Evolutionary conservation across 371 early-diverging fungal genomes (phyloP).

Genomic region (Rhizopus arrhizus): DNA sequence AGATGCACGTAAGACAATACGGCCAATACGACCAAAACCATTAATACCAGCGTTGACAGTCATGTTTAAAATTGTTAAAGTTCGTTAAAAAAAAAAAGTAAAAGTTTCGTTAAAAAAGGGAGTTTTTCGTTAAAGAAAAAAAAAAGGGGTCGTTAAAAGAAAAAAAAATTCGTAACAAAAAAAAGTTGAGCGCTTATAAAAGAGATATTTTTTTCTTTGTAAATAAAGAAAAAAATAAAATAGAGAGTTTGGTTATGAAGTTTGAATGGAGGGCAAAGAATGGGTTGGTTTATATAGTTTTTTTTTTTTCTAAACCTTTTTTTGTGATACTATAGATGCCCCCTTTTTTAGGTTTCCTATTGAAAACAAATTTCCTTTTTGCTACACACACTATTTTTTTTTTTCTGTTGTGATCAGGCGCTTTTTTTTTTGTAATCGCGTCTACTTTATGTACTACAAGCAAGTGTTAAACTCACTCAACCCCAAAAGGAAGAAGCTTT

Average conservation of each 20-base stretch:
- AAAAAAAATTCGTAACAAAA: slow-evolving; percentile 3
- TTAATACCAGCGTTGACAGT: slow-evolving; percentile 87
- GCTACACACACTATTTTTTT: background rate
- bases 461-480: slow-evolving; percentile 3
- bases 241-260: slow-evolving; percentile 2
- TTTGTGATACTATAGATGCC: background rate
- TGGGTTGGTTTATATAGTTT: background rate
- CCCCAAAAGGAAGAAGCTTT: background rate
- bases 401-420: background rate
- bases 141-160: slow-evolving; percentile 3
- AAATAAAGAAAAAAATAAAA: background rate
- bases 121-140: background rate
- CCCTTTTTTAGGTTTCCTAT: background rate
- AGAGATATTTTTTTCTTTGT: background rate
- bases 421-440: background rate
- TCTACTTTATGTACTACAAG: slow-evolving; percentile 2
- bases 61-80: slow-evolving; percentile 1
- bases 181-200: background rate
- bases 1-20: slow-evolving; percentile 94
- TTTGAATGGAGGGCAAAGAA: background rate
- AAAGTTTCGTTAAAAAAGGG: background rate
- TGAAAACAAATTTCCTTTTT: background rate
- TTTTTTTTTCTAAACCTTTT: background rate
- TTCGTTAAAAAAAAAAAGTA: slow-evolving; percentile 5
- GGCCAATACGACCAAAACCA: slow-evolving; percentile 98